Conservation (phyloP, 257 asterid genomes). For the Primulina eburnea region DNA sequence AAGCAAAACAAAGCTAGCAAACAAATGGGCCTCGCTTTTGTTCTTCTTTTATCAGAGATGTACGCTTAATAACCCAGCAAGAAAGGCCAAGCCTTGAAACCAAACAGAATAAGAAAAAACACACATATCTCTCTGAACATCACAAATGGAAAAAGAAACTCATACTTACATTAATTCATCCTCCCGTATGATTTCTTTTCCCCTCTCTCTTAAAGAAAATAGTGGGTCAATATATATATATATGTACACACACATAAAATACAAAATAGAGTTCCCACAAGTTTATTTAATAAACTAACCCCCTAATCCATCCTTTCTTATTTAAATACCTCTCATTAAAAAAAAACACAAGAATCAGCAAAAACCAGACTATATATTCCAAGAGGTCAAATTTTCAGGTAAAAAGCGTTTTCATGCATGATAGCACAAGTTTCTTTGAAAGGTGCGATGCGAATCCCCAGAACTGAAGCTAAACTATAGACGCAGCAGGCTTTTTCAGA, state of each 20-base stretch:
- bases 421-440: not conserved
- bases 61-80: conserved; percentile 47
- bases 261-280: conserved; percentile 48
- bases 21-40: conserved; percentile 9
- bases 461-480: not conserved
- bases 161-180: conserved; percentile 41
- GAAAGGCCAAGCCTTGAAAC: conserved; percentile 33
- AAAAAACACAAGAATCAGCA: not conserved
- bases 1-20: conserved; percentile 14
- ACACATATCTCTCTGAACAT: conserved; percentile 7
- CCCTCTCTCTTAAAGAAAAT: conserved; percentile 24
- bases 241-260: conserved; percentile 24
- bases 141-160: conserved; percentile 23
- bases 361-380: too few species aligned
- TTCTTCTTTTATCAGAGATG: conserved; percentile 27
- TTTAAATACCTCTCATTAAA: conserved; percentile 28
- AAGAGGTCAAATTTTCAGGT: not conserved
- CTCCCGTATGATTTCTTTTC: conserved; percentile 21
- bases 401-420: not conserved
- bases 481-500: not conserved
- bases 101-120: conserved; percentile 43
- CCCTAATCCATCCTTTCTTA: conserved; percentile 34
- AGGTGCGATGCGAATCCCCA: not conserved
- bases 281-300: conserved; percentile 24
- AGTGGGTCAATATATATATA: conserved; percentile 50